Percentiles rank a stretch among this genome's conserved stretches.
phyloP scores from a whole-genome alignment of 495 filamentous ascomycete species.

The Sordaria brevicollis region DNA sequence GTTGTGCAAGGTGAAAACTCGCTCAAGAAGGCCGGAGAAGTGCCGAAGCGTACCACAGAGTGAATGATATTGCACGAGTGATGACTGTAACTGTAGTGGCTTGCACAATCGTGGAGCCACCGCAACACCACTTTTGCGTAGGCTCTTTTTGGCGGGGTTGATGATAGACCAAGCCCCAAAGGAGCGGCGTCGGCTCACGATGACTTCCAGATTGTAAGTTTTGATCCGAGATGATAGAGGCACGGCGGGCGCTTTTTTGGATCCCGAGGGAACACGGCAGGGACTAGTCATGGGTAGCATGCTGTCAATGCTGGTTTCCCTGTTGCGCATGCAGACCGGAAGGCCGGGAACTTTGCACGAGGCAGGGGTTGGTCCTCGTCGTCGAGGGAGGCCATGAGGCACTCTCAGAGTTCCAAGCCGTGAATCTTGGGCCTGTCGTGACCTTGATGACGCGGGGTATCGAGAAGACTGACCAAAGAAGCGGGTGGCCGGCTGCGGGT shows the following conservation, averaged over 20 bases:
- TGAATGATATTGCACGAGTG: not conserved
- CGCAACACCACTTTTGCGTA: not conserved
- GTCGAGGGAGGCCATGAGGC: not conserved
- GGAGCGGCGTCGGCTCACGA: not conserved
- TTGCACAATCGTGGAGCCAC: not conserved
- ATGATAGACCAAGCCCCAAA: not conserved
- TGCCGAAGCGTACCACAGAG: not conserved
- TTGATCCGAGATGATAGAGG: not conserved
- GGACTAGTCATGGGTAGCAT: not conserved
- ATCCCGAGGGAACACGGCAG: not conserved
- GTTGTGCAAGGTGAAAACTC: not conserved
- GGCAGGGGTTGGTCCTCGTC: not conserved
- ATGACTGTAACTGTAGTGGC: not conserved
- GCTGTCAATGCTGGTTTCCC: not conserved
- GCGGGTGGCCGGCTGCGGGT: not conserved
- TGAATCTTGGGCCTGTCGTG: not conserved
- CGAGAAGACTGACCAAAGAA: not conserved
- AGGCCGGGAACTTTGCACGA: slow-evolving; percentile 14
- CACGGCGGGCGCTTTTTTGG: not conserved
- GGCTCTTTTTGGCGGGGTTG: not conserved
- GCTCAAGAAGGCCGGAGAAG: not conserved
- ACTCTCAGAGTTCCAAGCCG: not conserved
- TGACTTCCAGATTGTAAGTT: not conserved
- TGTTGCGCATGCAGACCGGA: slow-evolving; percentile 13
- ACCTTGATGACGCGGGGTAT: not conserved